phyloP scores from a whole-genome alignment of 345 rosid genomes.

The Gossypium rotundifolium region DNA sequence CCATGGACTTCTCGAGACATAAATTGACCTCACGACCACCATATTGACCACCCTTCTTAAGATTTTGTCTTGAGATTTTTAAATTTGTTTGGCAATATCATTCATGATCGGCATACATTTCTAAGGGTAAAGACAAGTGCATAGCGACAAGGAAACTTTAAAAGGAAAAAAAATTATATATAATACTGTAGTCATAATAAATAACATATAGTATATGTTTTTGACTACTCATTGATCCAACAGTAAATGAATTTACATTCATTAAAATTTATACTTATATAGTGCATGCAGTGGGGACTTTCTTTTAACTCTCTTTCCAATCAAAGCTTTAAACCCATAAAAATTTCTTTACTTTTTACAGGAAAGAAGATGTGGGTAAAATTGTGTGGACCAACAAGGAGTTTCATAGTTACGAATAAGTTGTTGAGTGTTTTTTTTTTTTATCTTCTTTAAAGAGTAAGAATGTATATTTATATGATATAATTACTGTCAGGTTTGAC shows the following conservation, averaged over 20 bases:
- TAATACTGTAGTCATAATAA: neutral
- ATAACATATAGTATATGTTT: neutral
- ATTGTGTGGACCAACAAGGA: neutral
- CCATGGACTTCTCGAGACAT: constrained; percentile 2
- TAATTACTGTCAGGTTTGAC: accelerated
- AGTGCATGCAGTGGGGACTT: neutral
- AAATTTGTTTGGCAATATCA: constrained; percentile 12
- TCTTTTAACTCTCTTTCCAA: neutral
- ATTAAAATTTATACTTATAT: neutral
- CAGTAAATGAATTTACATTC: neutral
- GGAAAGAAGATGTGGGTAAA: neutral
- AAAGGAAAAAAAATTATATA: neutral
- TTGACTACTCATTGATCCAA: neutral
- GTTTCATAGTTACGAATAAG: too few species aligned
- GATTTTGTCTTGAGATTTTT: constrained; percentile 13
- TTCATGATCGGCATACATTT: neutral
- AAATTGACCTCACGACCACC: constrained; percentile 10
- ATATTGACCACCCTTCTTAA: constrained; percentile 2
- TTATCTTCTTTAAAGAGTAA: too few species aligned
- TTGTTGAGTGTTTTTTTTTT: too few species aligned
- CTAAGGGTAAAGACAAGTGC: constrained; percentile 11
- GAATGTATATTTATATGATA: too few species aligned
- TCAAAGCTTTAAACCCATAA: neutral
- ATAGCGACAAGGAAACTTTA: neutral
- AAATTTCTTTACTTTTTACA: neutral